These are phyloP conservation scores for Cutaneotrichosporon sp. DNA, from an alignment of 1,284 basidiomycete species.

Conservation along the genomic window DNA sequence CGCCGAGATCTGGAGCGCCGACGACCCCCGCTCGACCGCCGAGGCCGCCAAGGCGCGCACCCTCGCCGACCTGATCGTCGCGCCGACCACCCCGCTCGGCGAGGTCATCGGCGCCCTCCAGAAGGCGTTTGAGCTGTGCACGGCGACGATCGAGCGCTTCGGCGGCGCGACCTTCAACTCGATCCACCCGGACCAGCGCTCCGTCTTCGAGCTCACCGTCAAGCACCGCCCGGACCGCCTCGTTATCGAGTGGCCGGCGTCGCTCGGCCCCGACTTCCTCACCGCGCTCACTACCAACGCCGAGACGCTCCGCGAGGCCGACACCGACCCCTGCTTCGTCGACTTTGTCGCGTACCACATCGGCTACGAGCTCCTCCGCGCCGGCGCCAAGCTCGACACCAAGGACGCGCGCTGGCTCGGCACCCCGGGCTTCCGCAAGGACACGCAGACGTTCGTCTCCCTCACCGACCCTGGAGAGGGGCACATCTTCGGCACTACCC, in stretches of 20 bases:
- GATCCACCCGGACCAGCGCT: background rate
- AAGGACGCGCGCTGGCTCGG: constrained; percentile 3
- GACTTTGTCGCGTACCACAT: background rate
- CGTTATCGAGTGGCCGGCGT: background rate
- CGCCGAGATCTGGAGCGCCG: background rate
- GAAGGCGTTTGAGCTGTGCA: constrained; percentile 1
- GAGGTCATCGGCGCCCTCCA: background rate
- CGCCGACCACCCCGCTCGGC: background rate
- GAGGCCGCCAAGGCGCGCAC: background rate
- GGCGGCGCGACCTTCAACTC: background rate
- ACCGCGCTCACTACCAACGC: background rate
- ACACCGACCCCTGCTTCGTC: background rate
- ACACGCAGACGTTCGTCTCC: background rate
- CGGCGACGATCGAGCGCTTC: background rate
- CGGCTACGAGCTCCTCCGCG: background rate
- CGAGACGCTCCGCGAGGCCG: constrained; percentile 1
- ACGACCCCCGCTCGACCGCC: background rate
- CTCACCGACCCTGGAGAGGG: constrained; percentile 2
- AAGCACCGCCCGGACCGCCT: constrained; percentile 3
- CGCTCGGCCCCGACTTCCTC: background rate
- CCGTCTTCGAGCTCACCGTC: constrained; percentile 1
- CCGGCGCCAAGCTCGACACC: constrained; percentile 1
- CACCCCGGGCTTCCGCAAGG: constrained; percentile 3
- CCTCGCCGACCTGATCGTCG: background rate
- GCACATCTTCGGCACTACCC: background rate